These are phyloP conservation scores for Pythium aquatile DNA, from an alignment of 352 stramenopile species.

Conservation along the genomic window DNA sequence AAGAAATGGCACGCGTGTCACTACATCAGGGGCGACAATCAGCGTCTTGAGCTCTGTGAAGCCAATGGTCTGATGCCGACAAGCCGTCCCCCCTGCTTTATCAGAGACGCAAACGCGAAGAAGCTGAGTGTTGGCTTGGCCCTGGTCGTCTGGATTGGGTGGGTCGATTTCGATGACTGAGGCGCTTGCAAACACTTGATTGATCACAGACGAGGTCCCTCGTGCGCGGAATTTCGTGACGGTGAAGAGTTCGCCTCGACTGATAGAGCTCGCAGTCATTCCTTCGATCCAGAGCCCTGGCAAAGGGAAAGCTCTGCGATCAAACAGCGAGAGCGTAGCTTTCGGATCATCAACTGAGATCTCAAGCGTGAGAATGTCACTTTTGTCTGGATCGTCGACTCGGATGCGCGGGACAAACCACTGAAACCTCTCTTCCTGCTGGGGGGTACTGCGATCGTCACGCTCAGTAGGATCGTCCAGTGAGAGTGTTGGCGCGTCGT, in stretches of 20 bases:
- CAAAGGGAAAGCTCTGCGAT: neutral
- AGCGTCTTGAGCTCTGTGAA: constrained; percentile 4
- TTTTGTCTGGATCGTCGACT: constrained; percentile 34
- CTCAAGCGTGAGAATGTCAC: constrained; percentile 37
- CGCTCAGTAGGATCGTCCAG: neutral
- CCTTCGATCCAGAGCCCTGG: constrained; percentile 10
- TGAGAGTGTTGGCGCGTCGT: constrained; percentile 23
- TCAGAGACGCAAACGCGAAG: constrained; percentile 14
- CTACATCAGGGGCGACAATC: neutral
- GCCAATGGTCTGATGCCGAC: neutral
- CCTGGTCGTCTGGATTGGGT: neutral
- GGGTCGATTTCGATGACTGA: constrained; percentile 5
- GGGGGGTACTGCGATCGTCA: neutral
- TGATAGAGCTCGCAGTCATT: neutral
- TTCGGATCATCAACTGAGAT: constrained; percentile 18
- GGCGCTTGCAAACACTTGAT: neutral
- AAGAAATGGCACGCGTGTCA: neutral
- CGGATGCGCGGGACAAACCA: constrained; percentile 35
- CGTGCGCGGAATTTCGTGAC: neutral
- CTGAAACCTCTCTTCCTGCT: constrained; percentile 10
- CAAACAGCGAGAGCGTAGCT: neutral
- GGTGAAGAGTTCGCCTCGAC: neutral
- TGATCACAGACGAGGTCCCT: constrained; percentile 4
- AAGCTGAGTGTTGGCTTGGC: neutral
- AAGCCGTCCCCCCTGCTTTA: neutral